A percentile compares a stretch with the other conserved stretches of the same genome.
Evolutionary conservation across 495 filamentous ascomycete species (phyloP).

Genomic region (Neurospora cerealis): DNA sequence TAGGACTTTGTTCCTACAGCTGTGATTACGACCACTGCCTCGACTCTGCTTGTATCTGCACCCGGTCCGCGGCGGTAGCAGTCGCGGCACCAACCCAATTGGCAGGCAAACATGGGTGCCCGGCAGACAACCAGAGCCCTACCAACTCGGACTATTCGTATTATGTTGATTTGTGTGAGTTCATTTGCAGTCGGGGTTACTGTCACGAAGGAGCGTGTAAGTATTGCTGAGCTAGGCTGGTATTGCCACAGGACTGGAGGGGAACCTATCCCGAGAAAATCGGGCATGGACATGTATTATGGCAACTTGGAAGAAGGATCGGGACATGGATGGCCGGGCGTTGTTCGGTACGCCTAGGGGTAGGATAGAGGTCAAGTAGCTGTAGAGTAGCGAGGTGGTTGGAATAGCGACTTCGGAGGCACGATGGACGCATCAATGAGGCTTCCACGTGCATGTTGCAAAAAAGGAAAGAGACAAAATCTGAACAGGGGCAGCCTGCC

Average conservation of each 20-base stretch:
- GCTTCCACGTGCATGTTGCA: too few relatives aligned
- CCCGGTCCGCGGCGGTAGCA: background rate
- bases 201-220: background rate
- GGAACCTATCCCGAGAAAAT: too few relatives aligned
- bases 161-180: background rate
- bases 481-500: background rate
- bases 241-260: too few relatives aligned
- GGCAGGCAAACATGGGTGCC: background rate
- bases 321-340: too few relatives aligned
- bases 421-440: too few relatives aligned
- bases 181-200: background rate
- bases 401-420: too few relatives aligned
- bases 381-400: too few relatives aligned
- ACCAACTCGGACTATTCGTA: background rate
- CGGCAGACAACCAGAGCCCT: background rate
- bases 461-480: too few relatives aligned
- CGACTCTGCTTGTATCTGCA: background rate
- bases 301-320: too few relatives aligned
- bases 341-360: too few relatives aligned
- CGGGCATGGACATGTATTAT: too few relatives aligned
- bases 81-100: background rate
- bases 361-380: too few relatives aligned
- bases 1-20: background rate
- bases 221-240: background rate
- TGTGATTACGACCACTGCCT: background rate